phyloP scores from a whole-genome alignment of 108 stramenopile species.

The Aurantiochytrium sp. region DNA sequence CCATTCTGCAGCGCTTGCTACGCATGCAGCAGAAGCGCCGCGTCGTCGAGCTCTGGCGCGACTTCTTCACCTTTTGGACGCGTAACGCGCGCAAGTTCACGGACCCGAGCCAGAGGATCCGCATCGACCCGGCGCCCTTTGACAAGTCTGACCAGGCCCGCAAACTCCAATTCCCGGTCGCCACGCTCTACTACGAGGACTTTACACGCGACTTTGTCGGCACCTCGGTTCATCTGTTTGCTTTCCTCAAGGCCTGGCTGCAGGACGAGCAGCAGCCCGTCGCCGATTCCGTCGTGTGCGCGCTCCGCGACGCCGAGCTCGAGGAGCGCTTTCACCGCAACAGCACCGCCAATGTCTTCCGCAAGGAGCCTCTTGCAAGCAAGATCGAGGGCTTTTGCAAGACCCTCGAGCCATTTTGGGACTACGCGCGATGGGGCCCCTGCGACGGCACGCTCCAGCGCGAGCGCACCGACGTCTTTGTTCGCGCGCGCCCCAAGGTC shows the following conservation, averaged over 20 bases:
- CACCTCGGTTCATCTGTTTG: background rate
- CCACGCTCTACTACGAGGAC: constrained; percentile 12
- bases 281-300: background rate
- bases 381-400: background rate
- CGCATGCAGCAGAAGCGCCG: background rate
- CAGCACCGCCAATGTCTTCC: background rate
- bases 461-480: background rate
- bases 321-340: background rate
- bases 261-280: background rate
- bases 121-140: background rate
- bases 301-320: background rate
- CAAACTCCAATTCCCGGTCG: background rate
- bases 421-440: background rate
- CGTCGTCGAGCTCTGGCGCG: constrained; percentile 19
- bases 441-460: background rate
- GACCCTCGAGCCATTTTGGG: background rate
- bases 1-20: background rate
- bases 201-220: constrained; percentile 9
- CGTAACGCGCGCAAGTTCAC: background rate
- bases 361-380: background rate
- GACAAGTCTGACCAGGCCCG: background rate
- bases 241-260: background rate
- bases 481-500: background rate
- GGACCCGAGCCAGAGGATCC: background rate
- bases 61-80: background rate